A percentile compares a stretch with the other conserved stretches of the same genome.
Conservation (phyloP, 208 protist species). For the Acanthamoeba lenticulata region DNA sequence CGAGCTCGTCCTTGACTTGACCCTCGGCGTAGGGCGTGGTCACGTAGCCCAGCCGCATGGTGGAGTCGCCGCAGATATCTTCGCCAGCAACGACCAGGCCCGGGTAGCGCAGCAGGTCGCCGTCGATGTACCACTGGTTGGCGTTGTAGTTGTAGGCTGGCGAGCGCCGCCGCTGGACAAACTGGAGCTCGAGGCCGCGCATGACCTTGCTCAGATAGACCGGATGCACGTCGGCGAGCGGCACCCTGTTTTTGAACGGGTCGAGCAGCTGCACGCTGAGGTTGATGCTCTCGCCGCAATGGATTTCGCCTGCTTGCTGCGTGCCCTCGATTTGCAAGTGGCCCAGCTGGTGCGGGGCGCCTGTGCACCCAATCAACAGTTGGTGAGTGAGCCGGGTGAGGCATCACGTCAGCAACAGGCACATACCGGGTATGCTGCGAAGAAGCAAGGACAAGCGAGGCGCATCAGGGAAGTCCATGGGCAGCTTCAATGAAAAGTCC, state of each 20-base stretch:
- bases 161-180: neutral
- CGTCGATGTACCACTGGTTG: neutral
- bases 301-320: neutral
- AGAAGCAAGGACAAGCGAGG: neutral
- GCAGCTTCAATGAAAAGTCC: neutral
- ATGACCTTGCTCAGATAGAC: neutral
- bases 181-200: neutral
- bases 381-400: neutral
- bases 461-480: neutral
- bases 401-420: too few relatives aligned
- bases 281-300: neutral
- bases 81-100: neutral
- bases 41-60: neutral
- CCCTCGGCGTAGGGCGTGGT: neutral
- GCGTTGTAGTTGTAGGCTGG: neutral
- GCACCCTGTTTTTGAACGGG: neutral
- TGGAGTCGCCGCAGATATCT: neutral
- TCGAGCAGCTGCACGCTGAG: conserved; percentile 8
- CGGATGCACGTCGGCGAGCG: neutral
- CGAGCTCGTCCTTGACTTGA: neutral
- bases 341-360: neutral
- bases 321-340: neutral
- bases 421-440: neutral
- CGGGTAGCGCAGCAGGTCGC: neutral
- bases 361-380: too few relatives aligned